Conservation (phyloP, 2,329 filamentous ascomycete species). For the Cordyceps cateniannulata region DNA sequence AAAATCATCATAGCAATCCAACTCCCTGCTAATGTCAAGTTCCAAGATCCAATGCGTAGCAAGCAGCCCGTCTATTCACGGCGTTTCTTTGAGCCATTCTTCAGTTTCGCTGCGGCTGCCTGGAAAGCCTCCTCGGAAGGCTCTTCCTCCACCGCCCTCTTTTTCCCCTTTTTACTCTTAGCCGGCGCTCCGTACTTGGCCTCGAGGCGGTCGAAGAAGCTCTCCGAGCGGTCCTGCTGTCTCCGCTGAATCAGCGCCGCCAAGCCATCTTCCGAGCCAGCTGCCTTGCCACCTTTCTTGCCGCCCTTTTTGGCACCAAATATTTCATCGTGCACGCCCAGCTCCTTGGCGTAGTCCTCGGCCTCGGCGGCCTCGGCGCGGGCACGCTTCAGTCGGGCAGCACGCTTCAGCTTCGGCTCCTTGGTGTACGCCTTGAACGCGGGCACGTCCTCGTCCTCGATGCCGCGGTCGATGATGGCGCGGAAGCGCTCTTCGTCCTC, state of each 20-base stretch:
- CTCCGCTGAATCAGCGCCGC: slow-evolving; percentile 69
- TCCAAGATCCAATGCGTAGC: background rate
- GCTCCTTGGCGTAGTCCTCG: slow-evolving; percentile 65
- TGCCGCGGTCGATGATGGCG: slow-evolving; percentile 72
- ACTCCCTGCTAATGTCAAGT: background rate
- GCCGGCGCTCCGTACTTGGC: slow-evolving; percentile 60
- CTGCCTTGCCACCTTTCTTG: slow-evolving; percentile 1
- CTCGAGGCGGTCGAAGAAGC: slow-evolving; percentile 67
- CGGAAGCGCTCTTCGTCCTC: slow-evolving; percentile 84
- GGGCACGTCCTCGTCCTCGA: slow-evolving; percentile 60
- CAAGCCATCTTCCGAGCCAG: slow-evolving; percentile 48
- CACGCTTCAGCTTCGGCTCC: slow-evolving; percentile 61
- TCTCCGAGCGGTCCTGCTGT: slow-evolving; percentile 54
- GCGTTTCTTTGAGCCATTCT: slow-evolving; percentile 26
- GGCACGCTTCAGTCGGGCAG: slow-evolving; percentile 54
- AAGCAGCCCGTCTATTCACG: background rate
- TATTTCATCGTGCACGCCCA: slow-evolving; percentile 66
- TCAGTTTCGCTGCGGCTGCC: slow-evolving; percentile 45
- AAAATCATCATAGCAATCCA: background rate
- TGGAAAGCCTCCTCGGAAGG: slow-evolving; percentile 57
- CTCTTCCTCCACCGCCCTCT: slow-evolving; percentile 53
- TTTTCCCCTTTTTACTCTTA: slow-evolving; percentile 32
- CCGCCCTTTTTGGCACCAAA: slow-evolving; percentile 40
- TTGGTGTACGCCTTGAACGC: slow-evolving; percentile 62
- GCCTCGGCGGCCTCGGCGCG: slow-evolving; percentile 66